phyloP scores from a whole-genome alignment of 768 basidiomycete species.

The Clavaria fumosa region DNA sequence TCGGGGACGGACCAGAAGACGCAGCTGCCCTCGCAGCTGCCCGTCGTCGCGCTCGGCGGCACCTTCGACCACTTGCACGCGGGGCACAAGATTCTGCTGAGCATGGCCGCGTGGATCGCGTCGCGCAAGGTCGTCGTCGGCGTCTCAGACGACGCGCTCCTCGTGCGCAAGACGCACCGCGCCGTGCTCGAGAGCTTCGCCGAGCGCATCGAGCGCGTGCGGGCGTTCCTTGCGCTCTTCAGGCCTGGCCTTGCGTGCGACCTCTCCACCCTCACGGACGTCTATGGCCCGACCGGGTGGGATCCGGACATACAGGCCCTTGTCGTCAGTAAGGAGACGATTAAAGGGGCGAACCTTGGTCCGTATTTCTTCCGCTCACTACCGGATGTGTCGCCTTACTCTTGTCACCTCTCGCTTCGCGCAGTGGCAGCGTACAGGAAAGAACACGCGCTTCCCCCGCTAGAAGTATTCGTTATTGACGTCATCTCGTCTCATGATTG shows the following conservation, averaged over 20 bases:
- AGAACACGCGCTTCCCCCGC: constrained; percentile 38
- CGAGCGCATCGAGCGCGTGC: constrained; percentile 39
- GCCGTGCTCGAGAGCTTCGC: constrained; percentile 50
- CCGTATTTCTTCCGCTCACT: constrained; percentile 17
- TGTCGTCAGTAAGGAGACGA: constrained; percentile 83
- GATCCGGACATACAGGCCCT: constrained; percentile 84
- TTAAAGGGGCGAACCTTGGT: constrained; percentile 63
- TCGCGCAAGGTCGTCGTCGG: constrained; percentile 75
- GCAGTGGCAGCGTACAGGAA: constrained; percentile 50
- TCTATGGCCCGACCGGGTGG: constrained; percentile 82
- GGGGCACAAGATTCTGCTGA: constrained; percentile 92
- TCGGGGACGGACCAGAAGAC: constrained; percentile 4
- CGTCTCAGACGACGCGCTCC: constrained; percentile 66
- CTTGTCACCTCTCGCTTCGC: background rate
- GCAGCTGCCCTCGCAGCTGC: constrained; percentile 23
- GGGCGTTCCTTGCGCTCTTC: constrained; percentile 57
- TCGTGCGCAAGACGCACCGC: constrained; percentile 55
- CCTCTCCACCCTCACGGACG: constrained; percentile 63
- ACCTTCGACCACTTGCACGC: constrained; percentile 98
- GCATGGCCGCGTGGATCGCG: constrained; percentile 81
- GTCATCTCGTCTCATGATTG: constrained; percentile 63
- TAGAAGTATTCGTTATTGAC: constrained; percentile 69
- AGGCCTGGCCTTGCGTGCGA: constrained; percentile 49
- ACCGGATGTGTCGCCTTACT: background rate
- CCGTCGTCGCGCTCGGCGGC: constrained; percentile 80